Percentiles rank a stretch among this genome's conserved stretches.
phyloP scores from a whole-genome alignment of 78 protist species.

The Creolimax fragrantissima region DNA sequence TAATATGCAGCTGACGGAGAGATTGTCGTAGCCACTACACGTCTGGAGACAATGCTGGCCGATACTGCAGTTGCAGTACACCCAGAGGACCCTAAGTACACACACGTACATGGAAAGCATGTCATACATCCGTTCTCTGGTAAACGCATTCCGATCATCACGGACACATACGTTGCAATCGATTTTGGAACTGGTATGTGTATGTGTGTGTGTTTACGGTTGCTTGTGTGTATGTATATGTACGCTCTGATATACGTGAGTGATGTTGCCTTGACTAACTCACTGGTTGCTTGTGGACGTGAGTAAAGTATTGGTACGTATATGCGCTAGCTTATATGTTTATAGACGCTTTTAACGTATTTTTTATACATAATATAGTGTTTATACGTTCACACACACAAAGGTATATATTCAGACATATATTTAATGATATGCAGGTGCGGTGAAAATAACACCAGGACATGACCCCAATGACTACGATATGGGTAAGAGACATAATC shows the following conservation, averaged over 20 bases:
- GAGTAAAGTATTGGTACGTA: too few relatives aligned
- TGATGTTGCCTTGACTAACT: too few relatives aligned
- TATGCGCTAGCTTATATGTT: too few relatives aligned
- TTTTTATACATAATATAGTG: too few relatives aligned
- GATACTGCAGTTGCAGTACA: conserved; percentile 98
- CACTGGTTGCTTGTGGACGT: too few relatives aligned
- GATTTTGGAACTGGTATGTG: conserved; percentile 71
- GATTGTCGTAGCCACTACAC: conserved; percentile 95
- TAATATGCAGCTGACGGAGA: conserved; percentile 44
- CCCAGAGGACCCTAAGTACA: conserved; percentile 85
- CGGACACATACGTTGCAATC: conserved; percentile 83
- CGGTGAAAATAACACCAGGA: conserved; percentile 95
- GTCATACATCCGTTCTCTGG: conserved; percentile 70
- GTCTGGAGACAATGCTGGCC: conserved; percentile 98
- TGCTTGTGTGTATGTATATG: too few relatives aligned
- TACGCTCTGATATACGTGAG: too few relatives aligned
- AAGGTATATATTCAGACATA: too few relatives aligned
- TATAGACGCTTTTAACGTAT: too few relatives aligned
- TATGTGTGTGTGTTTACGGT: neutral
- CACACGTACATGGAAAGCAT: conserved; percentile 67
- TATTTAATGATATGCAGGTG: too few relatives aligned
- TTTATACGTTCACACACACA: too few relatives aligned
- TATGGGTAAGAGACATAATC: conserved; percentile 81
- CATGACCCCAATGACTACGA: conserved; percentile 93
- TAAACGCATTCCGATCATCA: conserved; percentile 77